phyloP scores from a whole-genome alignment of 768 basidiomycete species.

The Boletus subparvulus region DNA sequence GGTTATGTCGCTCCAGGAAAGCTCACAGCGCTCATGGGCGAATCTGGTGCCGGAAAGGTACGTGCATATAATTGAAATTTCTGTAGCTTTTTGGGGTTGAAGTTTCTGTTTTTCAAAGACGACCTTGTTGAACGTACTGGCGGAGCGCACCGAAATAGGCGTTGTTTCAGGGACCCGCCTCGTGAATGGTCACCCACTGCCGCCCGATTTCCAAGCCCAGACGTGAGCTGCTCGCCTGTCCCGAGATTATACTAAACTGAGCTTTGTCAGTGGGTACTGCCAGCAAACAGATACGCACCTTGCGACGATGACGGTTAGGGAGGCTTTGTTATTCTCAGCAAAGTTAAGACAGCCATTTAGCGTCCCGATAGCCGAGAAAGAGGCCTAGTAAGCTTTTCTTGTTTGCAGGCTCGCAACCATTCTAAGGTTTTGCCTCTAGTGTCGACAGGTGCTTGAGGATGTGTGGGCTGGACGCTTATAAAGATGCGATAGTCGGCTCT shows the following conservation, averaged over 20 bases:
- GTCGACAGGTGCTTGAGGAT: conserved; percentile 60
- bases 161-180: conserved; percentile 42
- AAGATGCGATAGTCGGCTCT: conserved; percentile 67
- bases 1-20: conserved; percentile 83
- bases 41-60: conserved; percentile 50
- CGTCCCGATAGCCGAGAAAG: conserved; percentile 69
- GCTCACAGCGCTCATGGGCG: conserved; percentile 77
- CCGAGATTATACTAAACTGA: background rate
- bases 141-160: conserved; percentile 38
- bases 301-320: conserved; percentile 71
- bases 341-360: conserved; percentile 70
- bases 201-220: conserved; percentile 54
- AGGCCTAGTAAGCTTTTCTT: conserved; percentile 60
- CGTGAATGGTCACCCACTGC: conserved; percentile 46
- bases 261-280: conserved; percentile 64
- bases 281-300: conserved; percentile 87
- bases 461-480: conserved; percentile 61
- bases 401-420: background rate
- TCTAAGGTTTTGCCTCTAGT: conserved; percentile 27
- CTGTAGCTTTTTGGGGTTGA: background rate
- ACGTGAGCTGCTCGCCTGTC: conserved; percentile 35
- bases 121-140: conserved; percentile 50
- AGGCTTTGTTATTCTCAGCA: conserved; percentile 79
- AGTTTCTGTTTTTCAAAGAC: conserved; percentile 30
- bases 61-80: background rate